Evolutionary conservation across 2,329 filamentous ascomycete genomes (phyloP).

Genomic region (Xylaria sp.): DNA sequence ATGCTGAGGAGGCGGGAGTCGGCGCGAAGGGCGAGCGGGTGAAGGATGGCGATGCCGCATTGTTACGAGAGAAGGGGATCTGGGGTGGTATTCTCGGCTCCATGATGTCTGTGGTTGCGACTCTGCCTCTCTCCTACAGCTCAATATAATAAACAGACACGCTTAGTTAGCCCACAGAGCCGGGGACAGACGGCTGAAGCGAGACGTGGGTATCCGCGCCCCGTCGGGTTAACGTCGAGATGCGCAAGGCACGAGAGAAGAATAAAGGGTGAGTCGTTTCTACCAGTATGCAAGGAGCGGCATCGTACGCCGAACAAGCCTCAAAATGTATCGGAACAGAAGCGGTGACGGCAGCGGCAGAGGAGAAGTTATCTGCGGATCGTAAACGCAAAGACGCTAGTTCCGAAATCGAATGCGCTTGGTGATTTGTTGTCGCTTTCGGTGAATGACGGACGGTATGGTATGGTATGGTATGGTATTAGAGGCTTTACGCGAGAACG

Average conservation of each 20-base stretch:
- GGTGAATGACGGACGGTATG: not conserved
- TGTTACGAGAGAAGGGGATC: slow-evolving; percentile 47
- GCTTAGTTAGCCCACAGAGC: not conserved
- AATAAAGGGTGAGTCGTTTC: slow-evolving; percentile 17
- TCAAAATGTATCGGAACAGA: not conserved
- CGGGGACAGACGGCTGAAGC: not conserved
- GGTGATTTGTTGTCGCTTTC: not conserved
- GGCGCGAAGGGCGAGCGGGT: slow-evolving; percentile 45
- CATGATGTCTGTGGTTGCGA: slow-evolving; percentile 37
- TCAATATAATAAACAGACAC: not conserved
- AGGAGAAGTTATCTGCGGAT: not conserved
- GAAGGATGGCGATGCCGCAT: slow-evolving; percentile 44
- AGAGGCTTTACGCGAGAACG: not conserved
- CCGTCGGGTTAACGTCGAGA: slow-evolving; percentile 6
- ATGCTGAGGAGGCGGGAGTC: slow-evolving; percentile 26
- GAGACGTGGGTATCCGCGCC: not conserved
- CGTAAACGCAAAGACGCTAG: not conserved
- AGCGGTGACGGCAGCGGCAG: not conserved
- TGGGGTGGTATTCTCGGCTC: slow-evolving; percentile 48
- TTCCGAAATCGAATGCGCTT: not conserved
- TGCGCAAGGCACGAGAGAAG: slow-evolving; percentile 8
- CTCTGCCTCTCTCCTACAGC: not conserved
- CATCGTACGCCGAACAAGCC: slow-evolving; percentile 32
- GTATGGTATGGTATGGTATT: not conserved
- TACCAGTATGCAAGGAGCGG: slow-evolving; percentile 9